Conservation (phyloP, 306 rosid genomes). For the Senna siamea region DNA sequence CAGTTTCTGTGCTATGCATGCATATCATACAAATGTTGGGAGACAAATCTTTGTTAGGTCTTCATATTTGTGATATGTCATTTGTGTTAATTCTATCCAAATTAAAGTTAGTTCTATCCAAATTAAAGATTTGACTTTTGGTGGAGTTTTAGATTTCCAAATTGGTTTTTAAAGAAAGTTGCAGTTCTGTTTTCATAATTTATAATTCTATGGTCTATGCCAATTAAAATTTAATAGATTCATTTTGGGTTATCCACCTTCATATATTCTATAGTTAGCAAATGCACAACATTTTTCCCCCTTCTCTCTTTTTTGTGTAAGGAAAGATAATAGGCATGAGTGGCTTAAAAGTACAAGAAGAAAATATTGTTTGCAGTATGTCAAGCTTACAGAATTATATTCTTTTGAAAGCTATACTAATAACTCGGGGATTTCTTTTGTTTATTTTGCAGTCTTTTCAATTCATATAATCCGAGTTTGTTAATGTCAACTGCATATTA, state of each 20-base stretch:
- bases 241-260: slow-evolving; percentile 1
- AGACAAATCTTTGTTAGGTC: neutral
- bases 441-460: slow-evolving; percentile 76
- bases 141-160: neutral
- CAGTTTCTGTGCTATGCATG: neutral
- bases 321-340: slow-evolving; percentile 13
- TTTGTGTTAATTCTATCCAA: neutral
- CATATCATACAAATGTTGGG: neutral
- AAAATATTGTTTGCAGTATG: slow-evolving; percentile 25
- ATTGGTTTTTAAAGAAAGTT: neutral
- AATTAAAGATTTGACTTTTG: slow-evolving; percentile 4
- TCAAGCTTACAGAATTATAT: slow-evolving; percentile 24
- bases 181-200: neutral
- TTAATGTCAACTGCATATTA: slow-evolving; percentile 93
- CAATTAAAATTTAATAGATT: slow-evolving; percentile 10
- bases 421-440: slow-evolving; percentile 32
- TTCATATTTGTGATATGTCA: neutral
- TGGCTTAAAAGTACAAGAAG: neutral
- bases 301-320: slow-evolving; percentile 1
- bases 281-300: slow-evolving; percentile 16
- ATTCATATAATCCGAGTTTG: slow-evolving; percentile 75
- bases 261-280: slow-evolving; percentile 11
- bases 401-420: slow-evolving; percentile 30
- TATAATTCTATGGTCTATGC: neutral
- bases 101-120: too few species aligned